Base-by-base conservation (phyloP, 176 grass and related monocot genomes). In the Carex pumila region DNA sequence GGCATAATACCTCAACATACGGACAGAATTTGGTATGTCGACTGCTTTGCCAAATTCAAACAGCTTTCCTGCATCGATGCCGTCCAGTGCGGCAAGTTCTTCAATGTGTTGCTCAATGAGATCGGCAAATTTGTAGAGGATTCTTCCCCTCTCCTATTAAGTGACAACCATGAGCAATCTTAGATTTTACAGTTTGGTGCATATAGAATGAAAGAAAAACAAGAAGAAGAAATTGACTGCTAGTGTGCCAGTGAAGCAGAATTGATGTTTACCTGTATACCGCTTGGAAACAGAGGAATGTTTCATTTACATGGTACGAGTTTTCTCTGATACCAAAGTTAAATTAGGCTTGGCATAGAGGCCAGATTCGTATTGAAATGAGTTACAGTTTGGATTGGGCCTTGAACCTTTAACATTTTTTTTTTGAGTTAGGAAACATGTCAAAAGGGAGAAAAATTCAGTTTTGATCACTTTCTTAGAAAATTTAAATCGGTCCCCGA, bases 1-100 rank as follows among this genome's bases (percentile, higher is more conserved):
- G 14, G 94, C 94, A 62, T 94, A 97, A 68, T 89, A 90, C n/a
- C 94, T 90, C 36, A 97, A 77, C 87, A 94, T 84, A 53, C 89
- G 85, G 15, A 69, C 36, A 2, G 87, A 80, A 2, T 19, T 0
- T 0, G 94, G 94, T 37, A 97, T 83, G 92, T 97, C 94, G 61
- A 92, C 64, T 25, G 83, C 59, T 70, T 94, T 97, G 17, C 94
- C 94, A 12, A 86, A 60, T 2, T 61, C 50, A 65, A 97, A 80
- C 31, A 97, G 88, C 90, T 97, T 97, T 12, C 94, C 94, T 11
- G 81, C 94, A 78, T 97, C 92, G 1, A 88, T 71, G 17, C 83
- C 61, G 57, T 97, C 94, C 56, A 97, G 76, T 79, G 82, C 83
- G 18, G 94, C 94, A 45, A 97, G 71, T 82, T 94, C 94, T 50